Conservation (phyloP, 1,284 basidiomycete species). For the Fomitopsis pinicola region DNA sequence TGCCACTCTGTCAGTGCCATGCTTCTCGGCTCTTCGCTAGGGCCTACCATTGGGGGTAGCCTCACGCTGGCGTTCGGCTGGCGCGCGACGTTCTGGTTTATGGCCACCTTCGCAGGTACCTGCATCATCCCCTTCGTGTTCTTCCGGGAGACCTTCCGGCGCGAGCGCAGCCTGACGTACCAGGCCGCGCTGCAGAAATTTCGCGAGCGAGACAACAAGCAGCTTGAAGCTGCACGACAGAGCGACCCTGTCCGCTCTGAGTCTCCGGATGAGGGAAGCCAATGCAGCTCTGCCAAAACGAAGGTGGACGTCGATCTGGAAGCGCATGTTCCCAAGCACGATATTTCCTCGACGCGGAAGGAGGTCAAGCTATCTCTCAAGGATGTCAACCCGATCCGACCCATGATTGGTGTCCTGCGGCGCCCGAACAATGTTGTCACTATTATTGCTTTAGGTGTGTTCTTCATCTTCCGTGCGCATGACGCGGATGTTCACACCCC, state of each 20-base stretch:
- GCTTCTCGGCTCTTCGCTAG: conserved; percentile 53
- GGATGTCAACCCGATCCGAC: conserved; percentile 72
- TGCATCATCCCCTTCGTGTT: conserved; percentile 59
- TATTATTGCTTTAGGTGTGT: conserved; percentile 65
- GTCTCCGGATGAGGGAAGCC: background rate
- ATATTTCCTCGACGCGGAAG: conserved; percentile 11
- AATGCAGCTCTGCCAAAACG: background rate
- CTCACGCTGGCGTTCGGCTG: conserved; percentile 69
- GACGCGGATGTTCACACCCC: too few species aligned
- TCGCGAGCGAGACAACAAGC: conserved; percentile 14
- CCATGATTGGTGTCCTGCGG: conserved; percentile 53
- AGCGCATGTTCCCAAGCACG: background rate
- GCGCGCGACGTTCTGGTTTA: conserved; percentile 81
- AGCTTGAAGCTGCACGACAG: background rate
- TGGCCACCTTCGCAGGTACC: conserved; percentile 57
- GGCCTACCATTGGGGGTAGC: conserved; percentile 69
- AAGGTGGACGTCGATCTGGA: conserved; percentile 1
- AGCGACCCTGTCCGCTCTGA: background rate
- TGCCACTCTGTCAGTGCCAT: conserved; percentile 25
- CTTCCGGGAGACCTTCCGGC: conserved; percentile 81
- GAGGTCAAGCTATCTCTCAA: conserved; percentile 53
- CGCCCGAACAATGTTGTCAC: conserved; percentile 66
- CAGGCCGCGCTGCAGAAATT: conserved; percentile 48
- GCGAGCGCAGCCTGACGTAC: conserved; percentile 75
- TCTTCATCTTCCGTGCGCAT: background rate